Conservation (phyloP, 2,329 filamentous ascomycete species). For the Fusarium lyarnte region DNA sequence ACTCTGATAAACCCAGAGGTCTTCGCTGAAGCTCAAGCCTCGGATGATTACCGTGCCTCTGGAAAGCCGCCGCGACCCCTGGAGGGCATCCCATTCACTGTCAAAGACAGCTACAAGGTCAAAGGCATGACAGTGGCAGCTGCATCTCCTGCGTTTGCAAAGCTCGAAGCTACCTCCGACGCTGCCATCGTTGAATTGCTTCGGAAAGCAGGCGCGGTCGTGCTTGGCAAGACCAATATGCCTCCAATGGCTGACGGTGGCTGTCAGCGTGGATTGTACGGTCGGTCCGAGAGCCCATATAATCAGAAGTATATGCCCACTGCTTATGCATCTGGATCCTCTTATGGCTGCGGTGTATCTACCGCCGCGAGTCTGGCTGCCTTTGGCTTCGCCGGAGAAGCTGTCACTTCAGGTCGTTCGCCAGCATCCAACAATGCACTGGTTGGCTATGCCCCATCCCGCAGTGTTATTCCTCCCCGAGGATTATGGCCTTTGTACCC, state of each 20-base stretch:
- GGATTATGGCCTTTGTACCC: constrained; percentile 66
- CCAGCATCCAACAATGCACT: constrained; percentile 67
- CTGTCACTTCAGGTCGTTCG: constrained; percentile 64
- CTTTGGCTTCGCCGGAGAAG: constrained; percentile 65
- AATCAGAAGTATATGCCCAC: constrained; percentile 62
- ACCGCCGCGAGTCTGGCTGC: constrained; percentile 60
- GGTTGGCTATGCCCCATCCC: constrained; percentile 65
- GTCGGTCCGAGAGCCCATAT: constrained; percentile 66
- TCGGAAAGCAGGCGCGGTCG: constrained; percentile 47
- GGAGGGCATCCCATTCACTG: constrained; percentile 66
- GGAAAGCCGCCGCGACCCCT: constrained; percentile 42
- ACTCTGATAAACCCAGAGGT: constrained; percentile 39
- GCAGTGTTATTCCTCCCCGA: constrained; percentile 60
- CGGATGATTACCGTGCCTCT: constrained; percentile 41
- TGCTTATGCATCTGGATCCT: constrained; percentile 66
- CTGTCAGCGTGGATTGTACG: constrained; percentile 66
- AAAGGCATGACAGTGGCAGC: constrained; percentile 61
- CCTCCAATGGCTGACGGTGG: constrained; percentile 67
- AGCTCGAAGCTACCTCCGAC: constrained; percentile 61
- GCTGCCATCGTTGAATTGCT: constrained; percentile 60
- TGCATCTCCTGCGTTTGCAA: constrained; percentile 63
- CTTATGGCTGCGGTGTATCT: constrained; percentile 64
- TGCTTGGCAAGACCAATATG: constrained; percentile 64
- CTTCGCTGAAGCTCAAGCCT: constrained; percentile 44
- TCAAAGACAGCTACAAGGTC: constrained; percentile 67